A percentile compares a stretch with the other conserved stretches of the same genome.
Conservation (phyloP, 257 asterid genomes). For the Ophiorrhiza pumila region DNA sequence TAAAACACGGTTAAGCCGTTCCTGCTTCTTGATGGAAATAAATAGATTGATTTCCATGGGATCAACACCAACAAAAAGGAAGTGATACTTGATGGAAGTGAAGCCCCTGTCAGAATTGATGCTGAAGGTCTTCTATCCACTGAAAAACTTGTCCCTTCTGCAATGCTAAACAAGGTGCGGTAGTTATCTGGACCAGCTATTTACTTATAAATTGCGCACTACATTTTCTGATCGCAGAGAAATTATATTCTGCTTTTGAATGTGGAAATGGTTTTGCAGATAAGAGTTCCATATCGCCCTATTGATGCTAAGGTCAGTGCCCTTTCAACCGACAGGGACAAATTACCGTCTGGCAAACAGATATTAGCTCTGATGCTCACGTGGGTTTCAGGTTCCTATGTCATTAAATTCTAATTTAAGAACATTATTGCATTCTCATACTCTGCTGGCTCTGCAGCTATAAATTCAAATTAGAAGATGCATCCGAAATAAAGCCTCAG, state of each 20-base stretch:
- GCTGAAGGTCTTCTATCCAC: conserved; percentile 80
- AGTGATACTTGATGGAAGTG: conserved; percentile 86
- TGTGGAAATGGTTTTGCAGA: conserved; percentile 41
- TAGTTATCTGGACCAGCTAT: conserved; percentile 13
- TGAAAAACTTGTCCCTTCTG: conserved; percentile 84
- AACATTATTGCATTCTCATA: conserved; percentile 22
- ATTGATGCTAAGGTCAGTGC: conserved; percentile 72
- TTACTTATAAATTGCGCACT: background rate
- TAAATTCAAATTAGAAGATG: conserved; percentile 86
- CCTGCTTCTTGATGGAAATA: conserved; percentile 28
- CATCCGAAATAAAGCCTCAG: conserved; percentile 78
- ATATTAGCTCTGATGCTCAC: conserved; percentile 70
- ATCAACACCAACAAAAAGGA: conserved; percentile 67
- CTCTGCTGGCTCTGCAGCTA: conserved; percentile 57
- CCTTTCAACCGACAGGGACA: conserved; percentile 83
- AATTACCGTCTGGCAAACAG: conserved; percentile 88
- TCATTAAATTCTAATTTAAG: background rate
- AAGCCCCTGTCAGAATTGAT: conserved; percentile 83
- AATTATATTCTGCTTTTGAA: background rate
- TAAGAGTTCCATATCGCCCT: conserved; percentile 85
- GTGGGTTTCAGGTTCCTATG: conserved; percentile 44
- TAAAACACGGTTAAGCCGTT: conserved; percentile 14
- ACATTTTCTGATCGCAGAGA: background rate
- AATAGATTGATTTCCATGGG: conserved; percentile 84
- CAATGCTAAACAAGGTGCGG: conserved; percentile 73